Conservation (phyloP, 2,329 filamentous ascomycete genomes). For the Aspergillus pseudoviridinutans region DNA sequence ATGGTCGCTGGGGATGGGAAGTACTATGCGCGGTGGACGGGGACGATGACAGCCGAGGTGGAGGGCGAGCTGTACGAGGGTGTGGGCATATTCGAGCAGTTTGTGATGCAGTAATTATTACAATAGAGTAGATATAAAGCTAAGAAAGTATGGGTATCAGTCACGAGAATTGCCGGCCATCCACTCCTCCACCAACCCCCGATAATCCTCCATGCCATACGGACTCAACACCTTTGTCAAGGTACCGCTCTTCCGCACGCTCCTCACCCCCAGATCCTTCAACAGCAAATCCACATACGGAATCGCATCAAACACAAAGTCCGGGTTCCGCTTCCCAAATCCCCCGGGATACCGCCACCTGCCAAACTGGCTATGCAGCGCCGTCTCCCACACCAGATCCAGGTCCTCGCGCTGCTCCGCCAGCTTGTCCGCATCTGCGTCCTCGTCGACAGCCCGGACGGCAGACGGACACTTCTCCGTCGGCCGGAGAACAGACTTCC, state of each 20-base stretch:
- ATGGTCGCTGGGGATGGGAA: constrained; percentile 11
- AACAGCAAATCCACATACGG: constrained; percentile 69
- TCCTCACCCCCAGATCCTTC: constrained; percentile 59
- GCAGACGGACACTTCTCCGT: constrained; percentile 19
- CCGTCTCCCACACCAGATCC: constrained; percentile 51
- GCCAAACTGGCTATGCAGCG: constrained; percentile 65
- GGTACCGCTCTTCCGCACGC: constrained; percentile 31
- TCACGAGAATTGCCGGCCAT: constrained; percentile 4
- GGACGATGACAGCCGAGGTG: constrained; percentile 11
- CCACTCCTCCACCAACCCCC: constrained; percentile 41
- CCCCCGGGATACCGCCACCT: constrained; percentile 62
- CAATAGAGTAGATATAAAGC: background rate
- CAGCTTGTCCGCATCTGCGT: too few relatives aligned
- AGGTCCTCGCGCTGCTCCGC: constrained; percentile 12
- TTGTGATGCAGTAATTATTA: constrained; percentile 2
- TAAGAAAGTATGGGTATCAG: background rate
- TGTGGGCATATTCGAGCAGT: constrained; percentile 24
- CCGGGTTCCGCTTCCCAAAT: constrained; percentile 52
- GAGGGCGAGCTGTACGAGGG: constrained; percentile 8
- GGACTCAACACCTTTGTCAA: constrained; percentile 34
- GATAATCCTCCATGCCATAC: constrained; percentile 40
- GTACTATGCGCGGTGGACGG: constrained; percentile 23
- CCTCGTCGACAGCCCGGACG: constrained; percentile 11
- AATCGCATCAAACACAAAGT: constrained; percentile 72
- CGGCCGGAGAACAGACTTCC: constrained; percentile 40